Evolutionary conservation across 1,284 basidiomycete genomes (phyloP).

Genomic region (Ustilago shanxiensis): DNA sequence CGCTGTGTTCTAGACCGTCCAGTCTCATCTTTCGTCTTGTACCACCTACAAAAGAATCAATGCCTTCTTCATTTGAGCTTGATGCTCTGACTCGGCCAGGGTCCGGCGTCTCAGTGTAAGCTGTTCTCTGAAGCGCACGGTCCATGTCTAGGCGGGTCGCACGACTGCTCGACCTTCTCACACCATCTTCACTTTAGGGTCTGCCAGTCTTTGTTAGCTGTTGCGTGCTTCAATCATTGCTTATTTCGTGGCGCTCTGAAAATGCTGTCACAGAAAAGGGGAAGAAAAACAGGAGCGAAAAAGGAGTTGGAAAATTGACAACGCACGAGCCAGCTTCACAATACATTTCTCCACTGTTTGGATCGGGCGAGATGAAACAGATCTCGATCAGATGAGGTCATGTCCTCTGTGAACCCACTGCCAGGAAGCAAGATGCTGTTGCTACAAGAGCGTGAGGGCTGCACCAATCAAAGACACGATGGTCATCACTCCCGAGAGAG

Average conservation of each 20-base stretch:
- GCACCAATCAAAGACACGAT: too few species aligned
- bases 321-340: slow-evolving; percentile 1
- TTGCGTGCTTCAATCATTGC: not conserved
- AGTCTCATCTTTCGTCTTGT: not conserved
- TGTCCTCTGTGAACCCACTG: too few species aligned
- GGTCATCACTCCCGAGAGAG: not conserved
- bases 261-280: not conserved
- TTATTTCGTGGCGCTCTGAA: not conserved
- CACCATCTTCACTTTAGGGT: not conserved
- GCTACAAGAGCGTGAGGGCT: too few species aligned
- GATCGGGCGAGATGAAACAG: not conserved
- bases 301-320: not conserved
- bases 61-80: not conserved
- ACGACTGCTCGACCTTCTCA: not conserved
- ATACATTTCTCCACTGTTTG: not conserved
- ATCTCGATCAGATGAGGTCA: slow-evolving; percentile 3
- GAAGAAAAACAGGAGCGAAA: not conserved
- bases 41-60: too few species aligned
- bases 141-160: not conserved
- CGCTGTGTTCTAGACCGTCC: too few species aligned
- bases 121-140: not conserved
- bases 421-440: too few species aligned
- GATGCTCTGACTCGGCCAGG: not conserved
- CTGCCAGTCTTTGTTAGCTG: not conserved
- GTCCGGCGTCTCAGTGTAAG: not conserved